These are phyloP conservation scores for Populus ilicifolia DNA, from an alignment of 345 rosid genomes.

Conservation along the genomic window DNA sequence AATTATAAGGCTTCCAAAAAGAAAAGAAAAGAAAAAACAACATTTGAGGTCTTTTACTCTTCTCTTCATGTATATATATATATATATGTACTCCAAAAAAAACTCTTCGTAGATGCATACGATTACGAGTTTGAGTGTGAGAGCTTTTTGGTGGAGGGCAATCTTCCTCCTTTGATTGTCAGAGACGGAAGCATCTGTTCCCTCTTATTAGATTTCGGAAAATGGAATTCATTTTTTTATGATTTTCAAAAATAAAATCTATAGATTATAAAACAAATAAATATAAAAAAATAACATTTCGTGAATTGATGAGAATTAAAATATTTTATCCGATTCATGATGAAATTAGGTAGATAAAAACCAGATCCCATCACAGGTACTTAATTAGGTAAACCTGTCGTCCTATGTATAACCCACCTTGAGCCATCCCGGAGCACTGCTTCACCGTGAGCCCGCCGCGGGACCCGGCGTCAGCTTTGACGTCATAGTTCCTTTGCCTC, in stretches of 20 bases:
- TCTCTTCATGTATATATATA: neutral
- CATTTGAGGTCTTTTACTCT: neutral
- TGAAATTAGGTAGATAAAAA: too few species aligned
- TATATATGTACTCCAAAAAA: neutral
- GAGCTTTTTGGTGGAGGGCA: constrained; percentile 20
- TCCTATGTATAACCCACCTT: neutral
- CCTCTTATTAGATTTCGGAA: constrained; percentile 28
- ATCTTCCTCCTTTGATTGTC: constrained; percentile 56
- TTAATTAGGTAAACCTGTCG: too few species aligned
- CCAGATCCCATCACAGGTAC: too few species aligned
- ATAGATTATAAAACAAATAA: too few species aligned
- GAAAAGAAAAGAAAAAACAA: neutral
- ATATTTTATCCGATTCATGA: too few species aligned
- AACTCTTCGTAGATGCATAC: neutral
- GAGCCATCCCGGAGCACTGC: too few species aligned
- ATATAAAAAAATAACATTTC: too few species aligned
- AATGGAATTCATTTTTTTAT: constrained; percentile 14
- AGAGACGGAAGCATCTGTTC: constrained; percentile 85
- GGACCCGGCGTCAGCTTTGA: too few species aligned
- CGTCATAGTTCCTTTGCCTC: too few species aligned
- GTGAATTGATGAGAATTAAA: too few species aligned
- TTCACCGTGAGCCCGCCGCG: too few species aligned
- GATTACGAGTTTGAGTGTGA: neutral
- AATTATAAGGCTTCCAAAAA: neutral
- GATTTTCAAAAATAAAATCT: too few species aligned